phyloP scores from a whole-genome alignment of 2,329 filamentous ascomycete genomes.

The Ceratocystis diversiconidia region DNA sequence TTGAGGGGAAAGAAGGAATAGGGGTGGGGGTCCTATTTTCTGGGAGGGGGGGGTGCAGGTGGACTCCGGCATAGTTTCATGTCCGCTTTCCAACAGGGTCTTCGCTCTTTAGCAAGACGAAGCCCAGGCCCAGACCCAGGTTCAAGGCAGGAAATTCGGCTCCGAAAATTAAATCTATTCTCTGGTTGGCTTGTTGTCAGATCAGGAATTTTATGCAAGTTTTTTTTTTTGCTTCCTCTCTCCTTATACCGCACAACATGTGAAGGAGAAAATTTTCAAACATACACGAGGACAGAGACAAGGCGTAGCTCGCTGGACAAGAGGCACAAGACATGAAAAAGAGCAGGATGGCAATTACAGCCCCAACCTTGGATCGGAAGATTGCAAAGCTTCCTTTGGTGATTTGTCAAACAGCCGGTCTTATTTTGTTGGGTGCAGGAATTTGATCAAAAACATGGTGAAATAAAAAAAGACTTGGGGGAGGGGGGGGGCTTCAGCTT shows the following conservation, averaged over 20 bases:
- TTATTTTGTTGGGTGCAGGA: too few species aligned
- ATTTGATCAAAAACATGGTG: neutral
- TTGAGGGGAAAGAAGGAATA: constrained; percentile 3
- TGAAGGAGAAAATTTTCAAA: constrained; percentile 3
- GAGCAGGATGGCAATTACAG: neutral
- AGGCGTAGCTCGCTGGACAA: neutral
- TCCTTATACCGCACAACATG: neutral
- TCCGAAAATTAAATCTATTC: neutral
- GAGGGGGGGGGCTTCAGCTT: too few species aligned
- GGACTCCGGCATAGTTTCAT: neutral
- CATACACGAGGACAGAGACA: neutral
- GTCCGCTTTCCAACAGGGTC: neutral
- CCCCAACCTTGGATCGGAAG: neutral
- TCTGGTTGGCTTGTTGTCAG: neutral
- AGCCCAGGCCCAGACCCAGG: too few species aligned
- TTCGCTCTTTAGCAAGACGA: neutral
- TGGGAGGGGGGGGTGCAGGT: neutral
- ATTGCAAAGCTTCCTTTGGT: neutral
- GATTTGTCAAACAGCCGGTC: too few species aligned
- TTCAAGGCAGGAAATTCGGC: neutral
- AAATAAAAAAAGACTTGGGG: neutral
- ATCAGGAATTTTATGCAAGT: neutral
- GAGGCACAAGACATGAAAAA: neutral
- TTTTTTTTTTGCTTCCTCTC: neutral
- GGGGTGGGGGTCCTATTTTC: neutral